Evolutionary conservation across 345 rosid species (phyloP).

Genomic region (Acer yangbiense): DNA sequence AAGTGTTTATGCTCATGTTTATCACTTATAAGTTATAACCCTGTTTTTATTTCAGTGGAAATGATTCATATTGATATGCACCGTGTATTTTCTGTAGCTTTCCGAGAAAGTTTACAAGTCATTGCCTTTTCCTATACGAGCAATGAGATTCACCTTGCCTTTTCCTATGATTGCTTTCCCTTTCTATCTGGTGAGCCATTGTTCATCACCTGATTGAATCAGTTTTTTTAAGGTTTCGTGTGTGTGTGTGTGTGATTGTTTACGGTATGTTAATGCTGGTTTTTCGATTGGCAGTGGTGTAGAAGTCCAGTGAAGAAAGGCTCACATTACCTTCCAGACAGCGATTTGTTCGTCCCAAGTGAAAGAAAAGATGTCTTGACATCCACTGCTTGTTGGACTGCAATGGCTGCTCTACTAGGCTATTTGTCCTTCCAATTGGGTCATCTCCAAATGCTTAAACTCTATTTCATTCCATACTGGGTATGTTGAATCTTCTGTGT

Average conservation of each 20-base stretch:
- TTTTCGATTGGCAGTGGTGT: conserved; percentile 53
- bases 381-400: conserved; percentile 76
- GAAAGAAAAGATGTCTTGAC: conserved; percentile 71
- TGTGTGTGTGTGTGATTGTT: too few relatives aligned
- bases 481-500: conserved; percentile 28
- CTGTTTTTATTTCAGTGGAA: conserved; percentile 2
- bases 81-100: conserved; percentile 48
- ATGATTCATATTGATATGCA: background rate
- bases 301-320: conserved; percentile 92
- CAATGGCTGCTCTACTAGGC: conserved; percentile 65
- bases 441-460: conserved; percentile 62
- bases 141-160: conserved; percentile 76
- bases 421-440: conserved; percentile 56
- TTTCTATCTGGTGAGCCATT: conserved; percentile 72
- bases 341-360: conserved; percentile 70
- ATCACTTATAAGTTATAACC: background rate
- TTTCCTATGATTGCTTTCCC: conserved; percentile 92
- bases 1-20: conserved; percentile 7
- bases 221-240: background rate
- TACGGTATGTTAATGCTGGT: background rate
- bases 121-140: conserved; percentile 45
- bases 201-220: conserved; percentile 4
- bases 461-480: conserved; percentile 73
- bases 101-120: conserved; percentile 67
- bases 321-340: conserved; percentile 79